Percentiles rank a stretch among this genome's conserved stretches.
Evolutionary conservation across 2,329 filamentous ascomycete genomes (phyloP).

Genomic region (Hypoxylon sp.): DNA sequence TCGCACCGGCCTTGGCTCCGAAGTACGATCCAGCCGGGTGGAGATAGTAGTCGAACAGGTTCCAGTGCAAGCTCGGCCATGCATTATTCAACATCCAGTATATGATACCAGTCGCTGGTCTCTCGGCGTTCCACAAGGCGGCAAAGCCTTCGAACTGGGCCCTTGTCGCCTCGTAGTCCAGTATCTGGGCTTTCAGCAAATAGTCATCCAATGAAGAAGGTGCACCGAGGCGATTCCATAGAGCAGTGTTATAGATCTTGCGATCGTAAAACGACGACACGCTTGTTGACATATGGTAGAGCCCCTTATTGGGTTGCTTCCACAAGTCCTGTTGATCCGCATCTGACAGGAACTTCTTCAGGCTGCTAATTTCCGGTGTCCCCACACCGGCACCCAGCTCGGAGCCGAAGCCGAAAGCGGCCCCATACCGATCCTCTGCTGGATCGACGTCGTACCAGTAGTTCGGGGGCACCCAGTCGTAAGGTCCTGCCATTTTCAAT

Average conservation of each 20-base stretch:
- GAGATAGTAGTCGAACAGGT: conserved; percentile 75
- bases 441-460: conserved; percentile 71
- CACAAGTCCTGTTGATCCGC: conserved; percentile 70
- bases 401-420: conserved; percentile 74
- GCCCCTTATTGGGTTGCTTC: conserved; percentile 65
- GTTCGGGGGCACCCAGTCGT: conserved; percentile 76
- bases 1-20: conserved; percentile 67
- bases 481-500: conserved; percentile 77
- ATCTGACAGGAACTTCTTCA: conserved; percentile 67
- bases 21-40: conserved; percentile 72
- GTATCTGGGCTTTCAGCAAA: conserved; percentile 71
- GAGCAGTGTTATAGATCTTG: conserved; percentile 70
- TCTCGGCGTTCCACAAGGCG: conserved; percentile 63
- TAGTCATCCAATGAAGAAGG: conserved; percentile 70
- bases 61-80: conserved; percentile 77
- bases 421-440: conserved; percentile 61
- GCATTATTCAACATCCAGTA: conserved; percentile 79
- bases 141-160: conserved; percentile 72
- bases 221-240: conserved; percentile 67
- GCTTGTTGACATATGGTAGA: conserved; percentile 73
- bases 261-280: conserved; percentile 70
- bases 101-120: conserved; percentile 72
- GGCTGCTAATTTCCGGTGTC: conserved; percentile 69
- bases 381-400: conserved; percentile 75
- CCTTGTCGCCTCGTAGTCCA: conserved; percentile 75